Evolutionary conservation across 805 yeast species (phyloP).

Genomic region (Pichia rugopelliculosa): DNA sequence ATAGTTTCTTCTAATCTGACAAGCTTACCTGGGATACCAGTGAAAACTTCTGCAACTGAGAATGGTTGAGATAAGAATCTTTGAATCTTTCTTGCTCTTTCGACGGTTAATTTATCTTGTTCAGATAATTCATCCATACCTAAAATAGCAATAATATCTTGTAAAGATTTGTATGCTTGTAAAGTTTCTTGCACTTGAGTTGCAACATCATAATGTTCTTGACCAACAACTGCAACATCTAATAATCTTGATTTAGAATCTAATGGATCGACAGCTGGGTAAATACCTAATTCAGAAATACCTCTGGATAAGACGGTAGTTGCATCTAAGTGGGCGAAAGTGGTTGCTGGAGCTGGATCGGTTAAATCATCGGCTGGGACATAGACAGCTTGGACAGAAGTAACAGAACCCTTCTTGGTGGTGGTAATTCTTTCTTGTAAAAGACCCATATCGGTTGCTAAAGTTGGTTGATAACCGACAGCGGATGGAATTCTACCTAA

Average conservation of each 20-base stretch:
- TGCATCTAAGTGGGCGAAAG: conserved; percentile 99
- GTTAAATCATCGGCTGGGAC: conserved; percentile 99
- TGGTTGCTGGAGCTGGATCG: conserved; percentile 99
- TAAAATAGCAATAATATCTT: conserved; percentile 99
- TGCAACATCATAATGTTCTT: conserved; percentile 97
- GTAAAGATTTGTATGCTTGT: conserved; percentile 99
- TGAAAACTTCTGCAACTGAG: conserved; percentile 99
- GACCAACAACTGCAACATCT: conserved; percentile 95
- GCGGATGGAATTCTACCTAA: conserved; percentile 99
- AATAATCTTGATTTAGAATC: conserved; percentile 98
- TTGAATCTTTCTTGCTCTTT: conserved; percentile 99
- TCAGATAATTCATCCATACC: conserved; percentile 99
- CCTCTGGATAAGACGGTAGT: conserved; percentile 99
- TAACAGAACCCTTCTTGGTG: conserved; percentile 99
- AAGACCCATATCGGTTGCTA: conserved; percentile 99
- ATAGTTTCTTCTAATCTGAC: conserved; percentile 95
- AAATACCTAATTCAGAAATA: conserved; percentile 99
- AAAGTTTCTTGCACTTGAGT: conserved; percentile 94
- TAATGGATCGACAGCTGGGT: conserved; percentile 99
- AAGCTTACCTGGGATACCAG: conserved; percentile 98
- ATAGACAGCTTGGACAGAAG: conserved; percentile 99
- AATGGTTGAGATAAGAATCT: conserved; percentile 99
- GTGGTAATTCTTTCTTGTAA: conserved; percentile 99
- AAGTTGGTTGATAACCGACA: conserved; percentile 99
- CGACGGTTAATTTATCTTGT: conserved; percentile 97